Evolutionary conservation across 2,329 filamentous ascomycete genomes (phyloP).

Genomic region (Botrytis medusae): DNA sequence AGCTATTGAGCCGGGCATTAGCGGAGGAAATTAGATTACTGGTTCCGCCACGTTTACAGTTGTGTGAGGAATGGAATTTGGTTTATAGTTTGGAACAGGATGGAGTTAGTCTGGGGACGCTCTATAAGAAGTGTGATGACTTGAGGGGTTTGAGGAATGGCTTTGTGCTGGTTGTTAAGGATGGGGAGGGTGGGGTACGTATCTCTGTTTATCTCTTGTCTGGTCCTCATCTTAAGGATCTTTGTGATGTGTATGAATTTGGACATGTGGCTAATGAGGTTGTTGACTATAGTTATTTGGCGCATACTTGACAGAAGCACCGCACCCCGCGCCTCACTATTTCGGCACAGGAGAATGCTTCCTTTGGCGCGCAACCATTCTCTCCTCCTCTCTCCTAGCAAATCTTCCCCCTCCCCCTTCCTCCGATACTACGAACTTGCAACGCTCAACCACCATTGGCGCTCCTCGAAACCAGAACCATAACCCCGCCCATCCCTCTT

Average conservation of each 20-base stretch:
- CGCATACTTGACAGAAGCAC: conserved; percentile 88
- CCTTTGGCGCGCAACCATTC: conserved; percentile 73
- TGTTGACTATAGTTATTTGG: conserved; percentile 68
- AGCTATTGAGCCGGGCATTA: conserved; percentile 68
- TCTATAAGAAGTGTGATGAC: conserved; percentile 76
- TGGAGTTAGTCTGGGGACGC: conserved; percentile 79
- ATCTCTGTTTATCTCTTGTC: not conserved
- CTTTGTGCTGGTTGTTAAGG: conserved; percentile 84
- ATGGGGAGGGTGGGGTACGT: conserved; percentile 70
- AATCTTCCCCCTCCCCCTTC: conserved; percentile 66
- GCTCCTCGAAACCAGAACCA: conserved; percentile 22
- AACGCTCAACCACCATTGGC: conserved; percentile 60
- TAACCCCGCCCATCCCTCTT: conserved; percentile 16
- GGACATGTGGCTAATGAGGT: not conserved
- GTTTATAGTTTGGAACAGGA: conserved; percentile 90
- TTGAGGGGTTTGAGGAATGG: conserved; percentile 72
- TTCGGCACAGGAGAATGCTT: conserved; percentile 97
- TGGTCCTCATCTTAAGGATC: not conserved
- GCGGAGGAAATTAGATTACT: conserved; percentile 93
- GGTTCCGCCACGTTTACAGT: conserved; percentile 80
- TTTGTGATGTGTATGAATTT: not conserved
- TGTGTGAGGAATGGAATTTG: conserved; percentile 83
- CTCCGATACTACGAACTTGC: conserved; percentile 61
- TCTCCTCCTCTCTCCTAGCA: conserved; percentile 50
- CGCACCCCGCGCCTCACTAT: conserved; percentile 78